Evolutionary conservation across 2,329 filamentous ascomycete genomes (phyloP).

Genomic region (Diaporthe ampelina): DNA sequence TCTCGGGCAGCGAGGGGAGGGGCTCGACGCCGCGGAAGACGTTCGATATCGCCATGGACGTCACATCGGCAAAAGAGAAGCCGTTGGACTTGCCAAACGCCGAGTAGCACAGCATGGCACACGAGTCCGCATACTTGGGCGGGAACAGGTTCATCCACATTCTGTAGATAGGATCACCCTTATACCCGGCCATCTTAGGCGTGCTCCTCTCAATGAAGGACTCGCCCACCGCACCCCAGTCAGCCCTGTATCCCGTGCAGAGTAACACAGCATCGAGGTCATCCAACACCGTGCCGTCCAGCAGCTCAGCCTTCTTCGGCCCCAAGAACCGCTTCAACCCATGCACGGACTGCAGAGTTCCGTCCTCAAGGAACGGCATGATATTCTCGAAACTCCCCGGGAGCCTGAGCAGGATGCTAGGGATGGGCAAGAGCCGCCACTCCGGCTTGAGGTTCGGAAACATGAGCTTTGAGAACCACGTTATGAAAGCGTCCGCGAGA

Average conservation of each 20-base stretch:
- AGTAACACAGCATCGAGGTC: constrained; percentile 38
- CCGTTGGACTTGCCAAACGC: constrained; percentile 51
- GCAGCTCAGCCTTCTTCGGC: constrained; percentile 37
- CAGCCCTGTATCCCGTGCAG: constrained; percentile 41
- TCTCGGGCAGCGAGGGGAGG: constrained; percentile 54
- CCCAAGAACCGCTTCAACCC: constrained; percentile 38
- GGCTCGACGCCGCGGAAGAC: constrained; percentile 56
- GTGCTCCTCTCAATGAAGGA: constrained; percentile 37
- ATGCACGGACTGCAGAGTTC: constrained; percentile 34
- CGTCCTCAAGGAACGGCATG: constrained; percentile 50
- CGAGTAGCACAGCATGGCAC: constrained; percentile 58
- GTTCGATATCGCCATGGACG: constrained; percentile 59
- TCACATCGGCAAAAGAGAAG: constrained; percentile 58
- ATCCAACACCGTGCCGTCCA: constrained; percentile 37
- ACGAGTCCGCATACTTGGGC: constrained; percentile 49
- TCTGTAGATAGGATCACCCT: constrained; percentile 32
- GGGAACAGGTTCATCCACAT: constrained; percentile 43
- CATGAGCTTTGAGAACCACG: constrained; percentile 12
- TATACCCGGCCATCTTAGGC: constrained; percentile 32
- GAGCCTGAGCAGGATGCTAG: constrained; percentile 38
- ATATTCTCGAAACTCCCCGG: constrained; percentile 46
- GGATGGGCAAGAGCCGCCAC: constrained; percentile 47
- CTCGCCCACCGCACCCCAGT: constrained; percentile 31
- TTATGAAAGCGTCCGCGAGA: constrained; percentile 24
- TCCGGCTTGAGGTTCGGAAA: constrained; percentile 47